Evolutionary conservation across 805 yeast species (phyloP), one percentile per base, ranked within the genome.

Genomic region (Cyberlindnera mycetangii): DNA sequence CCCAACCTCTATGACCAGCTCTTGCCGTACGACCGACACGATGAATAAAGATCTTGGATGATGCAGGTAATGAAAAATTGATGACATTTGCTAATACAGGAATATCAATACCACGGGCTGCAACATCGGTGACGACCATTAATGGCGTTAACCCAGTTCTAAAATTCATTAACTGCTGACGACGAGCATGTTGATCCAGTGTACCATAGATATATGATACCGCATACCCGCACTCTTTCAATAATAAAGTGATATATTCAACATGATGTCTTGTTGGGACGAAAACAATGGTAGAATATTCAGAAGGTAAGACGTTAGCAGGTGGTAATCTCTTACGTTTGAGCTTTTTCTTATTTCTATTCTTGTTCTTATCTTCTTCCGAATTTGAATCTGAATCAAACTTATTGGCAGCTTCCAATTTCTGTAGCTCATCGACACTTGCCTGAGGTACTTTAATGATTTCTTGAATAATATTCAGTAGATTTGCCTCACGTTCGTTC

Each of bases 11-110:
- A 62, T 89, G 85, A 62, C 99, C 99, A 8, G 99, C 99, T 76
- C 99, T 85, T 10, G 99, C 99, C 37, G 99, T 93, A 76, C 99
- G 83, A 65, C 99, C 99, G 37, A 93, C 98, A 69, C 99, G 81
- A 68, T 93, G 99, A 44, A 93, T 78, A 66, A 93, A 93, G 47
- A 92, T 85, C 66, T 95, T 93, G 4, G 97, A 89, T 1, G 95
- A 83, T 1, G 89, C 85, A 10, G 98, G 98, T 48, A 93, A 72
- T 1, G 96, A 81, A 65, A 78, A 93, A 64, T 93, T 93, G 54
- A 93, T 76, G 42, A 93, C 99, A 60, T 95, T 90, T 7, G 98
- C 96, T 60, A 93, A 76, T 45, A 93, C 82, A 0, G 99, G 99
- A 53, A 93, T 88, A 79, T 95, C 99, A 50, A 93, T 89, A 81